Evolutionary conservation across 345 rosid species (phyloP).

Genomic region (Mercurialis annua): DNA sequence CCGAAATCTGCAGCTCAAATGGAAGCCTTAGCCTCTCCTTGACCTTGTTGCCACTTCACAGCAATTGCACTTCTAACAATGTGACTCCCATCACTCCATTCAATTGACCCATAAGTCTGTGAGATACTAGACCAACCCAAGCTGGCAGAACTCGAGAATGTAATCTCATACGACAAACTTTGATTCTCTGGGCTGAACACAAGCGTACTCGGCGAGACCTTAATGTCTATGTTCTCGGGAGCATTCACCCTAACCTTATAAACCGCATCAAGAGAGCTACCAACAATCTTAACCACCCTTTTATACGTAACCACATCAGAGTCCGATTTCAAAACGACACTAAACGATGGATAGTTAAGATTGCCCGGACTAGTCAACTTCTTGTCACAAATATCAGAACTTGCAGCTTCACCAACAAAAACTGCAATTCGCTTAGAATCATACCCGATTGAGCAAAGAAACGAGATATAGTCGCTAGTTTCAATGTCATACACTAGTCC

Average conservation of each 20-base stretch:
- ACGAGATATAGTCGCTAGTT: constrained; percentile 43
- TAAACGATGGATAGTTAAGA: constrained; percentile 32
- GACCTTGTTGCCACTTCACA: constrained; percentile 51
- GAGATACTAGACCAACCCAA: constrained; percentile 31
- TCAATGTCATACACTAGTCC: constrained; percentile 77
- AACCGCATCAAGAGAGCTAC: constrained; percentile 45
- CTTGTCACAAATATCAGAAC: constrained; percentile 33
- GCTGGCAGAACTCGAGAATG: constrained; percentile 41
- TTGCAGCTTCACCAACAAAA: constrained; percentile 45
- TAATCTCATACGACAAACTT: constrained; percentile 53
- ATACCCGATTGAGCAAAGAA: constrained; percentile 86
- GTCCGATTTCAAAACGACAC: constrained; percentile 28
- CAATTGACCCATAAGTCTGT: constrained; percentile 59
- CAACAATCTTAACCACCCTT: constrained; percentile 71
- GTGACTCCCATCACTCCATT: constrained; percentile 78
- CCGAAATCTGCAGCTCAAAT: constrained; percentile 25
- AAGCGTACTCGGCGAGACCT: constrained; percentile 62
- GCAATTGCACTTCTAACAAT: constrained; percentile 70
- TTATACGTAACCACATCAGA: constrained; percentile 40
- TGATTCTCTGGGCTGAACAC: constrained; percentile 46
- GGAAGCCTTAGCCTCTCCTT: constrained; percentile 37
- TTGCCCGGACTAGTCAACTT: constrained; percentile 35
- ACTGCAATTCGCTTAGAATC: constrained; percentile 47
- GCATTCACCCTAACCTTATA: constrained; percentile 58
- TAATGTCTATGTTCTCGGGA: constrained; percentile 51